phyloP scores from a whole-genome alignment of 768 basidiomycete genomes.

The Amanita fuliginea region DNA sequence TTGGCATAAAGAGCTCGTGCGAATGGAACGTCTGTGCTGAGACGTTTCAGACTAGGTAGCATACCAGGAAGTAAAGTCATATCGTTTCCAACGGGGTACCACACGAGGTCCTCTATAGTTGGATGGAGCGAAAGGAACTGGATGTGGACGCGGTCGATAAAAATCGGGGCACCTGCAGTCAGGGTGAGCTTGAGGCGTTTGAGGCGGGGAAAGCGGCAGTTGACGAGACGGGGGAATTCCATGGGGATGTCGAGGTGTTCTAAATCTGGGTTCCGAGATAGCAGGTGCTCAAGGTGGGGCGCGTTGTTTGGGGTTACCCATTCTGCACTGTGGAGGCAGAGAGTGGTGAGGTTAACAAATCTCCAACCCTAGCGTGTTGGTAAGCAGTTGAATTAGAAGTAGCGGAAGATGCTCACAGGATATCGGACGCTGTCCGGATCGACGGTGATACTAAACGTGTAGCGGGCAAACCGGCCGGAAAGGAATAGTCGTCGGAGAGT shows the following conservation, averaged over 20 bases:
- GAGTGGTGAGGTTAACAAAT: conserved; percentile 17
- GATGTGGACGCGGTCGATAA: conserved; percentile 23
- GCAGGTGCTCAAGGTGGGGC: conserved; percentile 18
- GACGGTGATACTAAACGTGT: conserved; percentile 18
- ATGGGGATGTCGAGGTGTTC: conserved; percentile 36
- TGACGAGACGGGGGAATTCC: conserved; percentile 27
- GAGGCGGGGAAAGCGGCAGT: conserved; percentile 28
- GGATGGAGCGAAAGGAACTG: conserved; percentile 35
- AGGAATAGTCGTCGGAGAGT: conserved; percentile 25
- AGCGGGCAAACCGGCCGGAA: conserved; percentile 26
- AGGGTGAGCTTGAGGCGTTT: conserved; percentile 29
- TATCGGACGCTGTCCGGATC: conserved; percentile 23
- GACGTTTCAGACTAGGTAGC: conserved; percentile 29
- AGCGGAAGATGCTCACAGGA: conserved; percentile 21
- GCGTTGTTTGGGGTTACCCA: conserved; percentile 21
- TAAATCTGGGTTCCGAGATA: conserved; percentile 17
- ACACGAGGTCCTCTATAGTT: conserved; percentile 32
- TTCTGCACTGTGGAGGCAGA: conserved; percentile 18
- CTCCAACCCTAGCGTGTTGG: conserved; percentile 18
- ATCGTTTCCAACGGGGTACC: conserved; percentile 30
- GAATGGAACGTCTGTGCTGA: conserved; percentile 24
- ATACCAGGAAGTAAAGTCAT: conserved; percentile 18
- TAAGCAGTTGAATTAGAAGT: background rate
- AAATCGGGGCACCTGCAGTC: conserved; percentile 25
- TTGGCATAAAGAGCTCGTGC: conserved; percentile 22